phyloP scores from a whole-genome alignment of 306 rosid species.

The Abrus precatorius region DNA sequence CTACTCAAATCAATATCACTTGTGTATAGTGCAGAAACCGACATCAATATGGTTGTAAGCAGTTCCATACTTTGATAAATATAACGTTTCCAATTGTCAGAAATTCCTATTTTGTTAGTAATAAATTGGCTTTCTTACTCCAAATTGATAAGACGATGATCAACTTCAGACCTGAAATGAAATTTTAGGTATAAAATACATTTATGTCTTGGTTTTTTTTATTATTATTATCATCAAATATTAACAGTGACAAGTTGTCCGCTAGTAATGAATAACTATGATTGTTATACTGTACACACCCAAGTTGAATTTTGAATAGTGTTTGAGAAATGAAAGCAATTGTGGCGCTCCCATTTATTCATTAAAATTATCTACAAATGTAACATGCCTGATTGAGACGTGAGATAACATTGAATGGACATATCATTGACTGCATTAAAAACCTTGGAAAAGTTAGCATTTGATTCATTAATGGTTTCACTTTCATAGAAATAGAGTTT shows the following conservation, averaged over 20 bases:
- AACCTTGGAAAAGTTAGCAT: slow-evolving; percentile 8
- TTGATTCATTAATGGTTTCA: slow-evolving; percentile 2
- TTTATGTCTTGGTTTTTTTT: neutral
- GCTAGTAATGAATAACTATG: neutral
- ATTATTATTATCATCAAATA: neutral
- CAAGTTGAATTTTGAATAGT: slow-evolving; percentile 25
- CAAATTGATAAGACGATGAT: neutral
- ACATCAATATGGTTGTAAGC: neutral
- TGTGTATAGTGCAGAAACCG: neutral
- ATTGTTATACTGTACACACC: neutral
- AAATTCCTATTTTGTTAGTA: neutral
- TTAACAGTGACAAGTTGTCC: neutral
- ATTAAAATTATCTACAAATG: neutral
- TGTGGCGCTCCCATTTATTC: neutral
- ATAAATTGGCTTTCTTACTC: neutral
- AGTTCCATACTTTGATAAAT: neutral
- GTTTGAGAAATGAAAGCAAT: slow-evolving; percentile 15
- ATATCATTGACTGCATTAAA: neutral
- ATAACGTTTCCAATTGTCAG: neutral
- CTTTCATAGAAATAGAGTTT: neutral
- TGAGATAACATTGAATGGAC: slow-evolving; percentile 28
- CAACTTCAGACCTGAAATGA: neutral
- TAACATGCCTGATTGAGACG: neutral
- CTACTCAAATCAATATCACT: neutral
- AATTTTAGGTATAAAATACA: neutral